A percentile compares a stretch with the other conserved stretches of the same genome.
Evolutionary conservation across 1,284 basidiomycete species (phyloP).

Genomic region (Phlebopus sp.): DNA sequence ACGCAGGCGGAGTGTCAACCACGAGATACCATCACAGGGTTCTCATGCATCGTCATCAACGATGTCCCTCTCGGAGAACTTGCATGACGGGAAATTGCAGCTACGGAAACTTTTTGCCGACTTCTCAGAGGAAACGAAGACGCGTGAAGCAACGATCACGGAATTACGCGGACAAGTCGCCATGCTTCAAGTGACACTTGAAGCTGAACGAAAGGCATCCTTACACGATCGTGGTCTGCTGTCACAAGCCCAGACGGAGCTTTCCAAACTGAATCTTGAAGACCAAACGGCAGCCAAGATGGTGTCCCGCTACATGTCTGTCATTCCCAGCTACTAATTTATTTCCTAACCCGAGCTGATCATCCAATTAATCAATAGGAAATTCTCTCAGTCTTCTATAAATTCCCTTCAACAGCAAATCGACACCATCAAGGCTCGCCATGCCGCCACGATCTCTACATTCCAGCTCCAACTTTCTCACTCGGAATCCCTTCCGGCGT

Average conservation of each 20-base stretch:
- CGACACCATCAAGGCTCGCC: slow-evolving; percentile 55
- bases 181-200: slow-evolving; percentile 39
- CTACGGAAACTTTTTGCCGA: slow-evolving; percentile 51
- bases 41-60: slow-evolving; percentile 20
- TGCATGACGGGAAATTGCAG: slow-evolving; percentile 47
- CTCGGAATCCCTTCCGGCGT: slow-evolving; percentile 44
- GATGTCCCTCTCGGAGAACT: slow-evolving; percentile 36
- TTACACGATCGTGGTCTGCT: slow-evolving; percentile 46
- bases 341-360: neutral
- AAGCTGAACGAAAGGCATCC: slow-evolving; percentile 45
- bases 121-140: slow-evolving; percentile 47
- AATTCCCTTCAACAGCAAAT: slow-evolving; percentile 68
- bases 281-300: slow-evolving; percentile 79
- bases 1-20: slow-evolving; percentile 34
- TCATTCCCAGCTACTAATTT: slow-evolving; percentile 3
- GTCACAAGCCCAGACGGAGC: slow-evolving; percentile 47
- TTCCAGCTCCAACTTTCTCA: slow-evolving; percentile 45
- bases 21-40: slow-evolving; percentile 7
- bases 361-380: slow-evolving; percentile 44
- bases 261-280: slow-evolving; percentile 65
- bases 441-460: slow-evolving; percentile 61
- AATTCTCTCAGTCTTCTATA: slow-evolving; percentile 81
- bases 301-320: slow-evolving; percentile 85
- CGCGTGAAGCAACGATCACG: slow-evolving; percentile 45
- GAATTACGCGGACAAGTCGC: slow-evolving; percentile 46